A percentile compares a stretch with the other conserved stretches of the same genome.
Evolutionary conservation across 2,329 filamentous ascomycete species (phyloP).

Genomic region (Phaeosphaeria sp.): DNA sequence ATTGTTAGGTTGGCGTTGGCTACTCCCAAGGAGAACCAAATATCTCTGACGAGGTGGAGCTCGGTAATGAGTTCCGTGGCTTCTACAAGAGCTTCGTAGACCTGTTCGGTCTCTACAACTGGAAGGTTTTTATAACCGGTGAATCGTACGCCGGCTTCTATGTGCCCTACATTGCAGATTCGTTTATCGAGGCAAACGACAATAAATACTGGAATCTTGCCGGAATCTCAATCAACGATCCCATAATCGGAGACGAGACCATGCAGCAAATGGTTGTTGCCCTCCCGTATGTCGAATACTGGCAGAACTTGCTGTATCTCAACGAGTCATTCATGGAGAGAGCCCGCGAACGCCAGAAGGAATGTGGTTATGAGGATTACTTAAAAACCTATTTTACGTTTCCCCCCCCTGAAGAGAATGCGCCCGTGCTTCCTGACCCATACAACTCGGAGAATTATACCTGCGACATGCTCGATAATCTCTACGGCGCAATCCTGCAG

Average conservation of each 20-base stretch:
- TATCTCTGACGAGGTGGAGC: constrained; percentile 57
- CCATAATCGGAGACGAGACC: constrained; percentile 52
- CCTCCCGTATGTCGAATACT: constrained; percentile 48
- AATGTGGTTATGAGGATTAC: constrained; percentile 33
- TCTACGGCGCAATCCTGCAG: constrained; percentile 48
- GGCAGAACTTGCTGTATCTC: constrained; percentile 51
- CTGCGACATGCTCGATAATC: constrained; percentile 51
- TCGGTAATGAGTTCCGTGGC: constrained; percentile 55
- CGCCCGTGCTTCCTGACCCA: constrained; percentile 38
- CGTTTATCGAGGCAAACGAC: constrained; percentile 61
- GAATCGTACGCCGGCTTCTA: constrained; percentile 65
- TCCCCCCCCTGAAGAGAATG: constrained; percentile 45
- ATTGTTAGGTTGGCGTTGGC: constrained; percentile 43
- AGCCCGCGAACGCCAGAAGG: constrained; percentile 40
- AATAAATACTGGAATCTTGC: constrained; percentile 59
- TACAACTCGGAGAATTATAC: constrained; percentile 29
- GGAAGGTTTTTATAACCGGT: constrained; percentile 62
- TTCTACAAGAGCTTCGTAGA: constrained; percentile 64
- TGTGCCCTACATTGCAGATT: constrained; percentile 64
- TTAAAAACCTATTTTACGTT: constrained; percentile 47
- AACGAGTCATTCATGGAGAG: constrained; percentile 52
- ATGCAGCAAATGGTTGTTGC: constrained; percentile 47
- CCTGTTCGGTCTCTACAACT: constrained; percentile 61
- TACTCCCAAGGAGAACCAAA: constrained; percentile 53
- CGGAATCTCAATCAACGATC: constrained; percentile 59